These are phyloP conservation scores for Metarhizium humberi DNA, from an alignment of 2,329 filamentous ascomycete species.

Conservation along the genomic window DNA sequence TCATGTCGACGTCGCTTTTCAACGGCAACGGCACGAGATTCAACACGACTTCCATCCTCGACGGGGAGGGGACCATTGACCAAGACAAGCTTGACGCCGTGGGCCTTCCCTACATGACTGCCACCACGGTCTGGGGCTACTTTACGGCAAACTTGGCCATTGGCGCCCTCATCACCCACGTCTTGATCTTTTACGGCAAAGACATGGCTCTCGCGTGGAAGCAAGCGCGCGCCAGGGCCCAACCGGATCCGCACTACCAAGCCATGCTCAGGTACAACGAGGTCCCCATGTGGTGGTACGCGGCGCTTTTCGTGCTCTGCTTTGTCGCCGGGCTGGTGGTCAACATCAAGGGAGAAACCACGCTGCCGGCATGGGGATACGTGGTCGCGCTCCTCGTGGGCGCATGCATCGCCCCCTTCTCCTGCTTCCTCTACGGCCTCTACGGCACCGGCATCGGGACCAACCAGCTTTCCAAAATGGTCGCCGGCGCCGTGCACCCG, in stretches of 20 bases:
- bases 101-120: constrained; percentile 38
- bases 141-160: constrained; percentile 51
- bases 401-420: not conserved
- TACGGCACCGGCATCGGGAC: constrained; percentile 41
- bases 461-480: constrained; percentile 44
- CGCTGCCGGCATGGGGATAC: constrained; percentile 26
- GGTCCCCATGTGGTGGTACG: constrained; percentile 26
- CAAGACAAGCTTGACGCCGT: constrained; percentile 28
- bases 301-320: constrained; percentile 18
- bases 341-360: constrained; percentile 24
- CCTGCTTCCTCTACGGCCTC: constrained; percentile 35
- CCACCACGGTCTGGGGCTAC: constrained; percentile 41
- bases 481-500: constrained; percentile 41
- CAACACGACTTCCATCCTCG: constrained; percentile 29
- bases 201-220: constrained; percentile 39
- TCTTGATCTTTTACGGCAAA: constrained; percentile 44
- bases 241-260: constrained; percentile 40
- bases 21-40: constrained; percentile 24
- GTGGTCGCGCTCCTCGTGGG: constrained; percentile 23
- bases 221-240: constrained; percentile 19
- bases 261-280: constrained; percentile 47
- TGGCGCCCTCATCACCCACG: constrained; percentile 43
- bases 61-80: constrained; percentile 31
- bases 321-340: constrained; percentile 26
- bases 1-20: constrained; percentile 25